Evolutionary conservation across 148 eudicot species (phyloP).

Genomic region (Amaranthus cruentus): DNA sequence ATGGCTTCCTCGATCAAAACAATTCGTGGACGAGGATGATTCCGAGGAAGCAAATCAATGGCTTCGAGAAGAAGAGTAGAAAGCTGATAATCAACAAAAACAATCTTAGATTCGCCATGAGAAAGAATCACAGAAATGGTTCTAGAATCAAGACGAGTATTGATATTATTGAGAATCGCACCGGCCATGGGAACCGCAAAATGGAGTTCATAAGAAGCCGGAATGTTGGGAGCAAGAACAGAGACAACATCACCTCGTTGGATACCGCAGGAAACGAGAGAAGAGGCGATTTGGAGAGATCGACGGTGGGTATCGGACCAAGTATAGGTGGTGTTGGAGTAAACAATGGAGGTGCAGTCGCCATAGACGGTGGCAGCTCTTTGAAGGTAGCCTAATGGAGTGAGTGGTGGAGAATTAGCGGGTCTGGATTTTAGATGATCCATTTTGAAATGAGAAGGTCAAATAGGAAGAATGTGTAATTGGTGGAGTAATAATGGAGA

Average conservation of each 20-base stretch:
- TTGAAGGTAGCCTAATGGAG: slow-evolving; percentile 54
- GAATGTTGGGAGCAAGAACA: slow-evolving; percentile 67
- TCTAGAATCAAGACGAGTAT: slow-evolving; percentile 49
- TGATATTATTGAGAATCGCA: slow-evolving; percentile 42
- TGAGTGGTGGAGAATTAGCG: slow-evolving; percentile 61
- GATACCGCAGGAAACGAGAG: slow-evolving; percentile 38
- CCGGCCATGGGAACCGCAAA: slow-evolving; percentile 77
- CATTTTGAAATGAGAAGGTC: slow-evolving; percentile 26
- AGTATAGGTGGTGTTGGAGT: slow-evolving; percentile 43
- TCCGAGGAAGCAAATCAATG: slow-evolving; percentile 24
- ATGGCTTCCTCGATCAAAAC: slow-evolving; percentile 25
- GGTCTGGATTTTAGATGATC: slow-evolving; percentile 43
- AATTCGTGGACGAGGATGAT: slow-evolving; percentile 7
- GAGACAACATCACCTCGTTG: slow-evolving; percentile 49
- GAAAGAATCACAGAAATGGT: slow-evolving; percentile 37
- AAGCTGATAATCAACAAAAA: slow-evolving; percentile 33
- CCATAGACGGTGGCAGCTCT: slow-evolving; percentile 62
- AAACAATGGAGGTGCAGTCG: slow-evolving; percentile 47
- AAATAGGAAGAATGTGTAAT: neutral
- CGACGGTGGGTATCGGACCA: slow-evolving; percentile 58
- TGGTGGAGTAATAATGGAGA: neutral
- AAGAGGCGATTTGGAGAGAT: slow-evolving; percentile 52
- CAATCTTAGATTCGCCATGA: slow-evolving; percentile 33
- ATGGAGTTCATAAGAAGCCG: slow-evolving; percentile 70
- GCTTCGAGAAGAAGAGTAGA: slow-evolving; percentile 24